These are phyloP conservation scores for Termitomyces sp. DNA, from an alignment of 768 basidiomycete genomes.

Conservation along the genomic window DNA sequence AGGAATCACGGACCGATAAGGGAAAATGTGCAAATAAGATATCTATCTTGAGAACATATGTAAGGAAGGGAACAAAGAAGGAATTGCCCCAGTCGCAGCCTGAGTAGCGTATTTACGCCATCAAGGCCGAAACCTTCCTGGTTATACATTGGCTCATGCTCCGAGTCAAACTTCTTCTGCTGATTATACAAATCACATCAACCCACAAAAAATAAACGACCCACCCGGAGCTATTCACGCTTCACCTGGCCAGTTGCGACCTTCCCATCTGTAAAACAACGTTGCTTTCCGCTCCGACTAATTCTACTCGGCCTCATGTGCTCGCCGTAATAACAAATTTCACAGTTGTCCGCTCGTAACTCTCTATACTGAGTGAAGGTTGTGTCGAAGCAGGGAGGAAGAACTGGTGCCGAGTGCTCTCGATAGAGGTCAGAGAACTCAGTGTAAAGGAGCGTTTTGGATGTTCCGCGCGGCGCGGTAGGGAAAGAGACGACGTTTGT, in stretches of 20 bases:
- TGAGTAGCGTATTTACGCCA: slow-evolving; percentile 38
- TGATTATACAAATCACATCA: background rate
- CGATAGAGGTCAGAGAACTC: background rate
- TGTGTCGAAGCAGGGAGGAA: background rate
- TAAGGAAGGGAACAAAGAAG: background rate
- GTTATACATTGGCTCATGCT: slow-evolving; percentile 39
- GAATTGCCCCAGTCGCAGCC: slow-evolving; percentile 15
- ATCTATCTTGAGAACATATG: background rate
- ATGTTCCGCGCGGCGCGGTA: background rate
- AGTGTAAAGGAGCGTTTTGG: background rate
- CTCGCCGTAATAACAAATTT: background rate
- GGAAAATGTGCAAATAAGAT: background rate
- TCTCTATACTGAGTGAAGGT: background rate
- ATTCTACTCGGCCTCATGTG: background rate
- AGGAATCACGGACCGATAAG: no score
- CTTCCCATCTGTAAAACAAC: no score
- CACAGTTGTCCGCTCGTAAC: background rate
- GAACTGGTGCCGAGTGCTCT: background rate
- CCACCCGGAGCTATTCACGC: background rate
- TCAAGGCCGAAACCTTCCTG: slow-evolving; percentile 43
- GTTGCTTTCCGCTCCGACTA: background rate
- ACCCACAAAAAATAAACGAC: background rate
- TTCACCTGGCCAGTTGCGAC: background rate
- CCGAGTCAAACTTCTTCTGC: slow-evolving; percentile 42
- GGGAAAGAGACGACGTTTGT: background rate